These are phyloP conservation scores for Neltuma alba DNA, from an alignment of 306 rosid genomes.

Conservation along the genomic window DNA sequence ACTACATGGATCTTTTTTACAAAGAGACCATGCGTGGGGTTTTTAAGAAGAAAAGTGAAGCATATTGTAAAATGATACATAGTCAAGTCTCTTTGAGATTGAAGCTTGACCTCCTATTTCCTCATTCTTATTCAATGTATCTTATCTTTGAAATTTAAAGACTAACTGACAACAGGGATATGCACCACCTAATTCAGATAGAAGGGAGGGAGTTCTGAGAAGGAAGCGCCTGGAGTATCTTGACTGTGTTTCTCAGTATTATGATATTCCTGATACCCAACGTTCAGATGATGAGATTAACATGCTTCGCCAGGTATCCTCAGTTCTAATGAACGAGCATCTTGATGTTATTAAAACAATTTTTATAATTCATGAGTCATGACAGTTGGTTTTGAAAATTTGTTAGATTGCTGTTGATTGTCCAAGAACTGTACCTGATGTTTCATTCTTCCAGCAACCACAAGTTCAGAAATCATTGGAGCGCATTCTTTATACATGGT, in stretches of 20 bases:
- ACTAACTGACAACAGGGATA: slow-evolving; percentile 97
- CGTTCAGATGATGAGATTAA: slow-evolving; percentile 87
- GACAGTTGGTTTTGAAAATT: slow-evolving; percentile 30
- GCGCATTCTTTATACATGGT: slow-evolving; percentile 89
- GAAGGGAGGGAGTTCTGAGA: slow-evolving; percentile 85
- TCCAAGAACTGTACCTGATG: slow-evolving; percentile 96
- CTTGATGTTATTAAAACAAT: slow-evolving; percentile 14
- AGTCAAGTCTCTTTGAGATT: slow-evolving; percentile 2
- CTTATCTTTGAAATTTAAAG: slow-evolving; percentile 58
- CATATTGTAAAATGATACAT: background rate
- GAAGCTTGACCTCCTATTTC: background rate
- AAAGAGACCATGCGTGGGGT: background rate
- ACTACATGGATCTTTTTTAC: slow-evolving; percentile 32
- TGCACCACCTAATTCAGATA: slow-evolving; percentile 97
- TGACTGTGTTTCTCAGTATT: slow-evolving; percentile 77
- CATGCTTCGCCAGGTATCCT: slow-evolving; percentile 88
- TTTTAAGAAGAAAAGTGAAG: slow-evolving; percentile 27
- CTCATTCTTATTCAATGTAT: slow-evolving; percentile 5
- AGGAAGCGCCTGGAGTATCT: slow-evolving; percentile 89
- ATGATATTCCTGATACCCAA: slow-evolving; percentile 73
- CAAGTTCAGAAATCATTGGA: slow-evolving; percentile 91
- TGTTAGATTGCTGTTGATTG: slow-evolving; percentile 82
- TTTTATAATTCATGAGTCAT: slow-evolving; percentile 31
- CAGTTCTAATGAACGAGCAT: background rate
- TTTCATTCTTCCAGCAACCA: slow-evolving; percentile 75